Conservation (phyloP, 1,284 basidiomycete species). For the Apiotrichum siamense region DNA sequence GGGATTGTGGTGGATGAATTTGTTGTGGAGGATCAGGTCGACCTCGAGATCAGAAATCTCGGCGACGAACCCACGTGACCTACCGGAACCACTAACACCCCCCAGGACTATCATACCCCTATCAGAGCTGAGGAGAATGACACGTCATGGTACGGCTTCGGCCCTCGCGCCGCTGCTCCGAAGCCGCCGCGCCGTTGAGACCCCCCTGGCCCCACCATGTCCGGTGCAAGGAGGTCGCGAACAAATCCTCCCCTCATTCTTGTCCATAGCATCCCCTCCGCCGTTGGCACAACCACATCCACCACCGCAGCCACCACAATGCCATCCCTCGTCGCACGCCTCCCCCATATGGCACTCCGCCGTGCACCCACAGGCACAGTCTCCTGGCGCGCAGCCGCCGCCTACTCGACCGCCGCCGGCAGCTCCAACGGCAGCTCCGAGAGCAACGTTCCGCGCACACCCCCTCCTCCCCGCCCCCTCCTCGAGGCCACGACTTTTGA, state of each 20-base stretch:
- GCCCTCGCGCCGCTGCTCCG: not conserved
- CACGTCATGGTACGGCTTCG: not conserved
- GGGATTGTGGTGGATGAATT: not conserved
- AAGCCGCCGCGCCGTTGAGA: no score
- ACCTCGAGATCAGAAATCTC: not conserved
- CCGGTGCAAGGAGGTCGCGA: no score
- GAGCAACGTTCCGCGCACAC: constrained; percentile 1
- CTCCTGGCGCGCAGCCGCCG: not conserved
- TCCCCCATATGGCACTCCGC: constrained; percentile 1
- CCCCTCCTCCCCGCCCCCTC: constrained; percentile 6
- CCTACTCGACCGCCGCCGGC: not conserved
- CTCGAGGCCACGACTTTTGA: constrained; percentile 29
- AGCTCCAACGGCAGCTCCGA: not conserved
- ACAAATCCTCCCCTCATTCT: no score
- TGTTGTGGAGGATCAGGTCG: not conserved
- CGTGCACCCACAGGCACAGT: not conserved
- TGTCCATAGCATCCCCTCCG: not conserved
- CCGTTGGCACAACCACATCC: no score
- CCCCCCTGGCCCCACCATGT: no score
- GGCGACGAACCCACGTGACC: not conserved
- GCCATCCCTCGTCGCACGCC: not conserved
- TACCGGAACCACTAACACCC: not conserved
- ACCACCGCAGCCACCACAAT: not conserved
- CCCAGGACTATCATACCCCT: not conserved
- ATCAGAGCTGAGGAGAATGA: not conserved